Evolutionary conservation across 768 basidiomycete species (phyloP).

Genomic region (Phylloporus rhodoxanthus): DNA sequence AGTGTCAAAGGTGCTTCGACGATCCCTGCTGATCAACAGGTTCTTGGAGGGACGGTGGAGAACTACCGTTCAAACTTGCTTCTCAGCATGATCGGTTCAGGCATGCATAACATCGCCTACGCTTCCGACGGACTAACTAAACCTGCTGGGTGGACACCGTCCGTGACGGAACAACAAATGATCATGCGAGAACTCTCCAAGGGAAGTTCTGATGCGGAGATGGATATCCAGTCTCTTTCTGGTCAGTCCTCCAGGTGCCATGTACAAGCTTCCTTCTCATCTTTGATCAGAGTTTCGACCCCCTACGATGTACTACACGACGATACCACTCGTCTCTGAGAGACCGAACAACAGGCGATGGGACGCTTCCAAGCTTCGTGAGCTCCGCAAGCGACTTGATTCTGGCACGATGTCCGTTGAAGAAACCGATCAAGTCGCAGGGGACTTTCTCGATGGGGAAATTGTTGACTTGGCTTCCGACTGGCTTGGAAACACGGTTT

Average conservation of each 20-base stretch:
- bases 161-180: conserved; percentile 93
- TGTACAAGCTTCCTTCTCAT: conserved; percentile 1
- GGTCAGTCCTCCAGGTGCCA: conserved; percentile 45
- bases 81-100: conserved; percentile 80
- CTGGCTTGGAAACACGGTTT: conserved; percentile 90
- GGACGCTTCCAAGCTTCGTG: conserved; percentile 91
- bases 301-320: conserved; percentile 93
- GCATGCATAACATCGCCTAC: conserved; percentile 54
- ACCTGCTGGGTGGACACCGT: conserved; percentile 60
- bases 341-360: conserved; percentile 79
- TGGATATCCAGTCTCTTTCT: conserved; percentile 78
- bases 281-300: conserved; percentile 71
- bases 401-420: conserved; percentile 76
- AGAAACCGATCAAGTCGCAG: conserved; percentile 86
- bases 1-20: conserved; percentile 89
- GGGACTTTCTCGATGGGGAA: conserved; percentile 89
- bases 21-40: conserved; percentile 89
- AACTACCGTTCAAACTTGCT: conserved; percentile 92
- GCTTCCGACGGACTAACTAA: conserved; percentile 53
- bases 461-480: conserved; percentile 94
- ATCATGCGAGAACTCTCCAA: conserved; percentile 88
- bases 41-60: conserved; percentile 86
- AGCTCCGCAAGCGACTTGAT: conserved; percentile 90
- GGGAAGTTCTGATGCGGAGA: conserved; percentile 71
- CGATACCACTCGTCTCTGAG: conserved; percentile 87